Conservation (phyloP, 108 stramenopile species). For the Skeletonema potamos region DNA sequence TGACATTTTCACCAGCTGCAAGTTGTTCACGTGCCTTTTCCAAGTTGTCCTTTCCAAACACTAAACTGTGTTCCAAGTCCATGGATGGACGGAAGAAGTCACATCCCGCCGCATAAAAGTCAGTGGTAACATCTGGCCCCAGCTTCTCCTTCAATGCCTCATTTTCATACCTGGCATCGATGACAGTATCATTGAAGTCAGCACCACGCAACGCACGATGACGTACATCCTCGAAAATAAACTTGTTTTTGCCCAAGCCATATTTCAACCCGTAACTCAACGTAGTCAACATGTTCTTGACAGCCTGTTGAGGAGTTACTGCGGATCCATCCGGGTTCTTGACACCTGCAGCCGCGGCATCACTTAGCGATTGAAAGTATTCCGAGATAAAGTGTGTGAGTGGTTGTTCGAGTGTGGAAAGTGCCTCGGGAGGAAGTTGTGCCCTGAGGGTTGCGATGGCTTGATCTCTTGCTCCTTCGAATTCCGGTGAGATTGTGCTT, state of each 20-base stretch:
- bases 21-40: conserved; percentile 67
- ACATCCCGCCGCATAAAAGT: conserved; percentile 87
- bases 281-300: conserved; percentile 57
- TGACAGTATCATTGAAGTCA: conserved; percentile 7
- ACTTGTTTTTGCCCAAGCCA: conserved; percentile 68
- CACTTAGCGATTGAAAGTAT: conserved; percentile 63
- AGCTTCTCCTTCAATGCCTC: conserved; percentile 14
- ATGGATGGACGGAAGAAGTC: conserved; percentile 92
- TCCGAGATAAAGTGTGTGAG: conserved; percentile 77
- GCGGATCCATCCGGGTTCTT: conserved; percentile 33
- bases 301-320: conserved; percentile 36
- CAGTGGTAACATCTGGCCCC: conserved; percentile 41
- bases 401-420: conserved; percentile 28
- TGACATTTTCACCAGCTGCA: conserved; percentile 87
- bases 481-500: conserved; percentile 45
- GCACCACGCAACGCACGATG: conserved; percentile 76
- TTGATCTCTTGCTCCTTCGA: conserved; percentile 48
- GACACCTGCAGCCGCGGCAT: conserved; percentile 23
- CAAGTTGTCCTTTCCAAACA: conserved; percentile 82
- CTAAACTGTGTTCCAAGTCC: conserved; percentile 65
- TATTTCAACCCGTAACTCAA: conserved; percentile 66
- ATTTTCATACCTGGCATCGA: conserved; percentile 54
- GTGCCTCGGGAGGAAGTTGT: not conserved
- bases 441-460: conserved; percentile 34
- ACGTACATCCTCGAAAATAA: conserved; percentile 58